These are phyloP conservation scores for Vachellia pachyceras DNA, from an alignment of 306 rosid genomes.

Conservation along the genomic window DNA sequence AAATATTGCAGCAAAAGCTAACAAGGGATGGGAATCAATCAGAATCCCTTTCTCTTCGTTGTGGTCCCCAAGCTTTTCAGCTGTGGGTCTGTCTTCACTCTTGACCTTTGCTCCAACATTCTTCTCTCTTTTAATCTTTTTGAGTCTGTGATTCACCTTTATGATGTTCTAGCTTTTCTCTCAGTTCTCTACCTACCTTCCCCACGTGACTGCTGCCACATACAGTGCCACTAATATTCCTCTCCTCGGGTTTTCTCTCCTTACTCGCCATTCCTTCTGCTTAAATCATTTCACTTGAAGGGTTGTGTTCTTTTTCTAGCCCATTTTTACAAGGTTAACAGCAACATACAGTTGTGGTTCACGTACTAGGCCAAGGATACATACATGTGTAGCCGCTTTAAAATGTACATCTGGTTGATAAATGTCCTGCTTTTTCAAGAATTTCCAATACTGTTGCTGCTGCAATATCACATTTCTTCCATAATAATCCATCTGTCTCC, in stretches of 20 bases:
- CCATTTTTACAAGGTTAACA: conserved; percentile 15
- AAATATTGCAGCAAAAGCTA: conserved; percentile 35
- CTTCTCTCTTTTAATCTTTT: conserved; percentile 32
- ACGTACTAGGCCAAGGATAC: conserved; percentile 4
- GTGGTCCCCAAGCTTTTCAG: conserved; percentile 50
- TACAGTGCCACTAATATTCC: neutral
- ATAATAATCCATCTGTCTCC: neutral
- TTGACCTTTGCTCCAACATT: conserved; percentile 58
- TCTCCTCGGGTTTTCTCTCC: neutral
- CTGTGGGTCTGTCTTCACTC: conserved; percentile 43
- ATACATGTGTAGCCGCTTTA: neutral
- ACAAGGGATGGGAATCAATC: conserved; percentile 55
- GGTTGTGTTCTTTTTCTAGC: conserved; percentile 36
- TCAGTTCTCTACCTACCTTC: neutral
- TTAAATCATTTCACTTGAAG: neutral
- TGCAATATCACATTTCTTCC: conserved; percentile 25
- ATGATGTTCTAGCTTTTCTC: neutral
- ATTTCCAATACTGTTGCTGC: conserved; percentile 13
- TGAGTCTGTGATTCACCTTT: conserved; percentile 8
- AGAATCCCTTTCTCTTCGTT: conserved; percentile 37
- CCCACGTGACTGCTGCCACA: conserved; percentile 37
- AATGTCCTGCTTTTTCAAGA: conserved; percentile 9
- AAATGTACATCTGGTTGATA: conserved; percentile 5
- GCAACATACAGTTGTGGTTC: neutral
- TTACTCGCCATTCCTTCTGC: neutral